phyloP scores from a whole-genome alignment of 257 asterid species.

The Thymus mandschuricus region DNA sequence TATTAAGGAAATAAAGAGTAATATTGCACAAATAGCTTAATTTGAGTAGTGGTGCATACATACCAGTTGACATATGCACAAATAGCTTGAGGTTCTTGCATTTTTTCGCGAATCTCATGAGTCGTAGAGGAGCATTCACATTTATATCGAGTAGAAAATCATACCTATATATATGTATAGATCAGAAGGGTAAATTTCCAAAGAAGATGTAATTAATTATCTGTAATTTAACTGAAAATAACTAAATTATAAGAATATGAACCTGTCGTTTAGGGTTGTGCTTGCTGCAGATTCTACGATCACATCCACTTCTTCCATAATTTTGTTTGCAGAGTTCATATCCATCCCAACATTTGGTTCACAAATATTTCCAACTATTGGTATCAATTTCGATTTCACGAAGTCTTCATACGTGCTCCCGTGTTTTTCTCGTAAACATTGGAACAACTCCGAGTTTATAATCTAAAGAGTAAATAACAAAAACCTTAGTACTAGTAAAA shows the following conservation, averaged over 20 bases:
- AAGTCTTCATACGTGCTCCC: conserved; percentile 42
- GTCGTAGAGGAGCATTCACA: conserved; percentile 41
- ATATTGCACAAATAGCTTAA: too few relatives aligned
- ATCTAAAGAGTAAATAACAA: conserved; percentile 27
- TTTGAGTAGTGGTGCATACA: too few relatives aligned
- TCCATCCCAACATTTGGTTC: conserved; percentile 61
- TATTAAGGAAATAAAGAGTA: too few relatives aligned
- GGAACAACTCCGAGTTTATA: conserved; percentile 43
- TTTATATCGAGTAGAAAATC: conserved; percentile 44
- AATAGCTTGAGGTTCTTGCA: conserved; percentile 53
- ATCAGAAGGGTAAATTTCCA: background rate
- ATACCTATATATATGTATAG: conserved; percentile 20
- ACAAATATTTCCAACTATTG: conserved; percentile 49
- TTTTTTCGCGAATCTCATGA: conserved; percentile 47
- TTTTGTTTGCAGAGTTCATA: conserved; percentile 11
- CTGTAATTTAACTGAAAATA: too few relatives aligned
- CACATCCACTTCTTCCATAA: conserved; percentile 46
- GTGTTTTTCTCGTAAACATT: conserved; percentile 36
- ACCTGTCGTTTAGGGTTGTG: conserved; percentile 58
- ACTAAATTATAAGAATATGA: background rate
- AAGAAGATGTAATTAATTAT: background rate
- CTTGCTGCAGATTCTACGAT: conserved; percentile 53
- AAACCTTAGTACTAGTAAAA: background rate
- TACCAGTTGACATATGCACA: conserved; percentile 45
- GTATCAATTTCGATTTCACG: conserved; percentile 41